A percentile compares a stretch with the other conserved stretches of the same genome.
Evolutionary conservation across 352 stramenopile genomes (phyloP).

Genomic region (Phytophthora agathidicida): DNA sequence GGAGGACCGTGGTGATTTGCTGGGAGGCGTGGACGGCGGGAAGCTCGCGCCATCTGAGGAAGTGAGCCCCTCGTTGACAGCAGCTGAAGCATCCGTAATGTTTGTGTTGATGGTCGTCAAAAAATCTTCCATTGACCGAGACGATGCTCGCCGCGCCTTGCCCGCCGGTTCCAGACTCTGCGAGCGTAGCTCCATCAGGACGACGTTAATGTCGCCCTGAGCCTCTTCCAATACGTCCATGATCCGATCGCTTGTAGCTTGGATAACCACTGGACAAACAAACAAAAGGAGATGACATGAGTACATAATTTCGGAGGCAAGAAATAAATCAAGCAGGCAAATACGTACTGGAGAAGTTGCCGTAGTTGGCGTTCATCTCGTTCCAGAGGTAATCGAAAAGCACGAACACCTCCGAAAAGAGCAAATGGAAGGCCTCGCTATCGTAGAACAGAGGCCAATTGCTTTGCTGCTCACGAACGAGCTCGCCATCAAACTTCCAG

Average conservation of each 20-base stretch:
- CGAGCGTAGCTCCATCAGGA: slow-evolving; percentile 65
- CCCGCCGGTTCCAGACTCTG: slow-evolving; percentile 50
- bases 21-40: slow-evolving; percentile 41
- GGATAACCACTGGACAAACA: slow-evolving; percentile 69
- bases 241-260: slow-evolving; percentile 72
- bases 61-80: slow-evolving; percentile 30
- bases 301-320: neutral
- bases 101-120: slow-evolving; percentile 66
- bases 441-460: slow-evolving; percentile 83
- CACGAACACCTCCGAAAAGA: slow-evolving; percentile 86
- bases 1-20: slow-evolving; percentile 37
- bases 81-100: slow-evolving; percentile 40
- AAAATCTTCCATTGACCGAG: slow-evolving; percentile 74
- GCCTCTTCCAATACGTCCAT: slow-evolving; percentile 76
- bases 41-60: slow-evolving; percentile 37
- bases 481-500: slow-evolving; percentile 81
- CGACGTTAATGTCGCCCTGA: slow-evolving; percentile 62
- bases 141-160: slow-evolving; percentile 55
- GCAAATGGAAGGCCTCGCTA: slow-evolving; percentile 69
- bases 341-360: slow-evolving; percentile 74
- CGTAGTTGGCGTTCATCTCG: slow-evolving; percentile 88
- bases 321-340: neutral
- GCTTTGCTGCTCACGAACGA: slow-evolving; percentile 58
- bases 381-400: slow-evolving; percentile 87
- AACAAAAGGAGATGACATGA: slow-evolving; percentile 10